Evolutionary conservation across 306 rosid genomes (phyloP), one percentile per base, ranked within the genome.

Genomic region (Vigna nakashimae): DNA sequence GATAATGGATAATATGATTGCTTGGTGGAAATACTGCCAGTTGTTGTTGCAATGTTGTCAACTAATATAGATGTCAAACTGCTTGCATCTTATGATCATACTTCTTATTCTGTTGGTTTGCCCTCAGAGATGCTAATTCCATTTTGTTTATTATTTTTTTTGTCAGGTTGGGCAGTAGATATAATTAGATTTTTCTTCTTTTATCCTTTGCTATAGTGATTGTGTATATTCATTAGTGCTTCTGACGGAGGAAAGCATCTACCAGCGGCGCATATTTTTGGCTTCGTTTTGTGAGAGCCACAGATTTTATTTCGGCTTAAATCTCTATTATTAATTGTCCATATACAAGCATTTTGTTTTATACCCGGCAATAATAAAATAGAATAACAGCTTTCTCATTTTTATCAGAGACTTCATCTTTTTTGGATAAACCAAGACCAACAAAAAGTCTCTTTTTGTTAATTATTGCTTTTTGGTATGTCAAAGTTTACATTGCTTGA

Each of bases 191-290:
- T 1, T 62, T 16, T 26, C 49, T 78, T 73, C 24, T 46, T 72
- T 74, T 40, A 18, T 52, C 7, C 17, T 18, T 42, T 68, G 46
- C 26, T 60, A 30, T 56, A 66, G 69, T 55, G 65, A 11, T 55
- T 83, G 71, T 83, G 71, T 68, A 84, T 84, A 76, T 80, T 63
- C 75, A 17, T 36, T 69, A 74, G 80, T 74, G 59, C 76, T 70
- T 80, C 73, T 50, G 73, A 69, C 43, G 79, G 84, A 82, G 82
- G 57, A 79, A 82, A 56, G 79, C 70, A 69, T 85, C 72, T 58
- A 49, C 79, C 13, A 32, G 84, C 84, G 69, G 82, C 80, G 15
- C 82, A 45, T 75, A 75, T 82, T 79, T 83, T 75, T 60, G 80
- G 80, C 82, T 77, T 65, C 26, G 5, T 75, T 79, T 75, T 74